Base-by-base conservation (phyloP, 805 yeast genomes). In the Candida nonsorbophila region DNA sequence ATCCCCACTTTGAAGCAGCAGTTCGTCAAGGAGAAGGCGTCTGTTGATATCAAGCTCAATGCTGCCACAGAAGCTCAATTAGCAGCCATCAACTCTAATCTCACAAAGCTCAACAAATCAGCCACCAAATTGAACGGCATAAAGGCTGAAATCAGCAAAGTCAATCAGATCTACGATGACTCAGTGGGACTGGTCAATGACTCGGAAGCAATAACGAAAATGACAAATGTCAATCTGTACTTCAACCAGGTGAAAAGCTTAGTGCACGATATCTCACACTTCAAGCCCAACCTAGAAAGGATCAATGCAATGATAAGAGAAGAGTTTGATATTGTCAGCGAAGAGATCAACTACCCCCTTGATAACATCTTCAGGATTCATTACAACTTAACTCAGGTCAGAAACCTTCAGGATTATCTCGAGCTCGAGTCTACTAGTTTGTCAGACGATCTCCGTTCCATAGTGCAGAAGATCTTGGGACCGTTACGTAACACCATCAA, bases 381-480 rank as follows among this genome's bases (percentile, higher is more conserved):
- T 53, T 84, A 68, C 51, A 62, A 70, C 36, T 65, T 90, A 34
- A 79, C 78, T 26, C 72, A 72, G 45, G 73, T 85, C 12, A 67
- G 94, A 29, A 90, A 86, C 53, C 77, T 88, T 41, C 75, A 70
- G 39, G 97, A 90, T 40, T 83, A 80, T 48, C 68, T 88, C 30
- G 66, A 66, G 33, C 58, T 54, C n/a, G 68, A 81, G 53, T 67
- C 84, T 4, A 36, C 28, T 9, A 36, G 33, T n/a, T 46, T 61
- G 37, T 38, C 78, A 2, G 78, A 74, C 18, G 95, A 88, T 50
- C 74, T 79, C 10, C 71, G 75, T 40, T 67, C 80, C 22, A 79
- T 85, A 6, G 72, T 83, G n/a, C 51, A 55, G 21, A 74, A 74
- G 38, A 69, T 82, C 17, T 67, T 76, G 16, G 46, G 59, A 5